Conservation (phyloP, 202 grass and related monocot genomes). For the Eragrostis tef region DNA sequence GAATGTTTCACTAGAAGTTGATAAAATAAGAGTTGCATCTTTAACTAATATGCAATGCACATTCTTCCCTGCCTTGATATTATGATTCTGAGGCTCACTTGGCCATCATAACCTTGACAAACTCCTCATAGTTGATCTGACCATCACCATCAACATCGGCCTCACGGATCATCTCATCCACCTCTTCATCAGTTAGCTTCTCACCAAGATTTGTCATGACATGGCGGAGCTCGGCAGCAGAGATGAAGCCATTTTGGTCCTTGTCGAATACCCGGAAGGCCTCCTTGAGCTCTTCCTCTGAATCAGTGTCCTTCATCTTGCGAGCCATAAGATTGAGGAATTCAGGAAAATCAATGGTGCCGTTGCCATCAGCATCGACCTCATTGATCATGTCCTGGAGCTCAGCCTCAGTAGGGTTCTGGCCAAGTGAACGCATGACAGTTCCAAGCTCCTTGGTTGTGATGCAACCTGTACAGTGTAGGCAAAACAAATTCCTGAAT, state of each 20-base stretch:
- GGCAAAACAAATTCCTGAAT: not conserved
- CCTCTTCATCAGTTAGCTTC: conserved; percentile 90
- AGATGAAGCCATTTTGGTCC: conserved; percentile 92
- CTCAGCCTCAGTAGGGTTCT: conserved; percentile 91
- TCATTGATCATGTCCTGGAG: conserved; percentile 98
- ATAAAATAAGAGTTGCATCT: conserved; percentile 46
- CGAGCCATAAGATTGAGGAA: conserved; percentile 92
- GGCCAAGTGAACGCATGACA: conserved; percentile 81
- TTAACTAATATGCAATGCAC: conserved; percentile 53
- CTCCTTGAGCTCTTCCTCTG: conserved; percentile 92
- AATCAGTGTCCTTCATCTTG: conserved; percentile 96
- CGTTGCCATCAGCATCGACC: conserved; percentile 81
- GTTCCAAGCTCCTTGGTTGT: conserved; percentile 92
- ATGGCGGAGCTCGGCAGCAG: conserved; percentile 81
- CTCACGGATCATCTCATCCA: conserved; percentile 90
- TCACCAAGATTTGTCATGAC: conserved; percentile 94
- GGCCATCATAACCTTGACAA: conserved; percentile 97
- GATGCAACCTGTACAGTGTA: conserved; percentile 69
- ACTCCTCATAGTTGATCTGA: conserved; percentile 95
- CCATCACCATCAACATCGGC: conserved; percentile 89
- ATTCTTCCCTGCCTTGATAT: conserved; percentile 28
- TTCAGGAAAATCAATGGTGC: conserved; percentile 87
- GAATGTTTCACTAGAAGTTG: conserved; percentile 50
- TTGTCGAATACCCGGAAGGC: conserved; percentile 93
- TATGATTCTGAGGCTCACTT: conserved; percentile 56